Evolutionary conservation across 1,284 basidiomycete genomes (phyloP).

Genomic region (Gomphus sp.): DNA sequence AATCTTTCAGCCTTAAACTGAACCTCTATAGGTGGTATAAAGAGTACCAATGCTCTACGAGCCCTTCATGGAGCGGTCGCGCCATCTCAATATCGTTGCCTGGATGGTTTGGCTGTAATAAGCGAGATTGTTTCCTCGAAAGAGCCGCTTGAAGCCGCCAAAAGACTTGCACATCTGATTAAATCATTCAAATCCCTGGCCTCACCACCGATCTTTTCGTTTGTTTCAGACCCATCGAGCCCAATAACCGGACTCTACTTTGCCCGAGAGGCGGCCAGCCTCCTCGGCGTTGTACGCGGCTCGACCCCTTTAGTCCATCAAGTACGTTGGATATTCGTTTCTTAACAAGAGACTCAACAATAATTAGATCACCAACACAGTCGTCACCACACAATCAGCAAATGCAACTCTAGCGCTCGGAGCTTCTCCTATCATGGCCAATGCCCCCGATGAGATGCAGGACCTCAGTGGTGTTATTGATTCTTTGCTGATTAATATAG

Average conservation of each 20-base stretch:
- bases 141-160: constrained; percentile 54
- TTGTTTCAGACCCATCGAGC: constrained; percentile 12
- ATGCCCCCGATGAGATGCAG: constrained; percentile 72
- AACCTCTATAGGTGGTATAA: constrained; percentile 63
- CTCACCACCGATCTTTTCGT: constrained; percentile 6
- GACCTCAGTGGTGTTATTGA: constrained; percentile 66
- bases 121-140: constrained; percentile 76
- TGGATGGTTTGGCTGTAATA: constrained; percentile 86
- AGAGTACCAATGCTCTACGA: constrained; percentile 62
- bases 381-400: constrained; percentile 86
- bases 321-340: constrained; percentile 28
- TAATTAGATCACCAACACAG: constrained; percentile 79
- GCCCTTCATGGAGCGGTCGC: constrained; percentile 66
- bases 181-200: constrained; percentile 28
- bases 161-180: constrained; percentile 35
- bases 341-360: constrained; percentile 9
- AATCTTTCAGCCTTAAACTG: not conserved
- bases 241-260: constrained; percentile 23
- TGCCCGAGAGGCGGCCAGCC: constrained; percentile 25
- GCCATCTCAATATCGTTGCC: constrained; percentile 34
- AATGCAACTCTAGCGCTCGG: constrained; percentile 87
- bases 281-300: constrained; percentile 45
- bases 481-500: constrained; percentile 83
- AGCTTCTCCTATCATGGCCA: constrained; percentile 92
- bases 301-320: constrained; percentile 74